Evolutionary conservation across 257 asterid species (phyloP).

Genomic region (Rhazya stricta): DNA sequence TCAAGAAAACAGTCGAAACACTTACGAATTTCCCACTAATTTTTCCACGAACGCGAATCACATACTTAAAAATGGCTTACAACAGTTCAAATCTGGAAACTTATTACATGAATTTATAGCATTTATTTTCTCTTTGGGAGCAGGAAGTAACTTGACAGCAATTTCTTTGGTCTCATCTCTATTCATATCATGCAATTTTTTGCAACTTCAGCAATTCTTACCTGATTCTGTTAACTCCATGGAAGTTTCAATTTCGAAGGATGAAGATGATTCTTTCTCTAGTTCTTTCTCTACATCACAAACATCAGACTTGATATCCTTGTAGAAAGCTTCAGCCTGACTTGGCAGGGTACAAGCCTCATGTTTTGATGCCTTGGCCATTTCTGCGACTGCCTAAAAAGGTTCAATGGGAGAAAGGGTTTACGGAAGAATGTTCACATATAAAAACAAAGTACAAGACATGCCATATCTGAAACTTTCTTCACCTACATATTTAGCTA

Average conservation of each 20-base stretch:
- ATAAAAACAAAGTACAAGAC: not conserved
- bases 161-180: not conserved
- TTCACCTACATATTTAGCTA: not conserved
- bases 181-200: not conserved
- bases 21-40: not conserved
- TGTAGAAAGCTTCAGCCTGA: slow-evolving; percentile 53
- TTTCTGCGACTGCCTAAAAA: slow-evolving; percentile 78
- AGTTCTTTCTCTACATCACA: slow-evolving; percentile 35
- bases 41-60: not conserved
- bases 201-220: slow-evolving; percentile 26
- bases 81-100: not conserved
- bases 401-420: not conserved
- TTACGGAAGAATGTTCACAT: not conserved
- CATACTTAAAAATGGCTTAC: not conserved
- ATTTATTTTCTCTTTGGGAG: not conserved
- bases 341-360: slow-evolving; percentile 68
- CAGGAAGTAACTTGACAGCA: not conserved
- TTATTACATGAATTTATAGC: not conserved
- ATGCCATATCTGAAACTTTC: not conserved
- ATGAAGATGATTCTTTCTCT: slow-evolving; percentile 23
- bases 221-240: slow-evolving; percentile 26
- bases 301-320: slow-evolving; percentile 37
- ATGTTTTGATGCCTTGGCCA: slow-evolving; percentile 62
- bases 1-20: not conserved
- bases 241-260: slow-evolving; percentile 24